phyloP scores from a whole-genome alignment of 2,329 filamentous ascomycete genomes.

The Fusarium mexicanum region DNA sequence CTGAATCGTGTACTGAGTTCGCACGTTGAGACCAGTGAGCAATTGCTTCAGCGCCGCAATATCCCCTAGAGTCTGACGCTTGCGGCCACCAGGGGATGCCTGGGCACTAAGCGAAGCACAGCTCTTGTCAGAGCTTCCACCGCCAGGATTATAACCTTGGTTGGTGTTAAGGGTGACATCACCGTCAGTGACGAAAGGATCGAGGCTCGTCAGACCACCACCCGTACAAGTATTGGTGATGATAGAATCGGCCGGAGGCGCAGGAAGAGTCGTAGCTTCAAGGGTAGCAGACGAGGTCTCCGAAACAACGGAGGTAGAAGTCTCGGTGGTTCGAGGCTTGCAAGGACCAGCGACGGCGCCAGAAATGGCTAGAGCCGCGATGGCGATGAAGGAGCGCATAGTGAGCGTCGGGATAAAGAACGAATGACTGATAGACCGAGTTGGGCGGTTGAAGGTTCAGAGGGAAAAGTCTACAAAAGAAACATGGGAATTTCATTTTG shows the following conservation, averaged over 20 bases:
- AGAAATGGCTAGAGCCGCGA: conserved; percentile 28
- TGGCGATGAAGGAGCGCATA: conserved; percentile 28
- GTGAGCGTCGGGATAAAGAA: background rate
- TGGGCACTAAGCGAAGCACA: background rate
- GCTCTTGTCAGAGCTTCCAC: conserved; percentile 1
- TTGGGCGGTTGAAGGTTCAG: conserved; percentile 16
- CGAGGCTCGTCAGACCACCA: conserved; percentile 6
- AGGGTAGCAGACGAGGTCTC: background rate
- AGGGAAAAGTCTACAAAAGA: background rate
- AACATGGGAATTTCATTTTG: background rate
- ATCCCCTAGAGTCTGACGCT: background rate
- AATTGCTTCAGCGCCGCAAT: conserved; percentile 1
- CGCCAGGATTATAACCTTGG: background rate
- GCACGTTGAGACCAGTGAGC: conserved; percentile 6
- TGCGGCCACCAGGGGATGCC: background rate
- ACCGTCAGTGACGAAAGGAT: background rate
- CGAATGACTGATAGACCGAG: conserved; percentile 18
- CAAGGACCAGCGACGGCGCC: conserved; percentile 23
- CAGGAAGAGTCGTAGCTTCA: background rate
- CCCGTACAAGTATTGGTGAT: conserved; percentile 9
- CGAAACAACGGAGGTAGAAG: background rate
- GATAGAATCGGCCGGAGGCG: background rate
- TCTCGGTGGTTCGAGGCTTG: conserved; percentile 5
- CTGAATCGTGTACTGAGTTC: conserved; percentile 28
- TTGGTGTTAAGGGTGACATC: background rate